Conservation (phyloP, 441 rosid genomes). For the Aquilaria agallochum region DNA sequence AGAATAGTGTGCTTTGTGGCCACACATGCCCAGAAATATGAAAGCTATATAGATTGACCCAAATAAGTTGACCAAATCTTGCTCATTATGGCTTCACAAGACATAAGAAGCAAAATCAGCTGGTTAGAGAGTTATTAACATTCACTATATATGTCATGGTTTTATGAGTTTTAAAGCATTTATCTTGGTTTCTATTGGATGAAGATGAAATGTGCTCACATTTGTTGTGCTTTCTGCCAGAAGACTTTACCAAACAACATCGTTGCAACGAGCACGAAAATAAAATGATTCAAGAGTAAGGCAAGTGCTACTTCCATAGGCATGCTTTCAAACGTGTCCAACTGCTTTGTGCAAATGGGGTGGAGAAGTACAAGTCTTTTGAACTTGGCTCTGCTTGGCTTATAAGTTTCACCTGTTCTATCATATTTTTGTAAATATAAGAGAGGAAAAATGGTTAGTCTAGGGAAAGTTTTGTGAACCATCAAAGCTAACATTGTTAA, state of each 20-base stretch:
- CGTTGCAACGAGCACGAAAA: conserved; percentile 28
- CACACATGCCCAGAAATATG: conserved; percentile 47
- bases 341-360: conserved; percentile 36
- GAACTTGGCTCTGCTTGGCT: conserved; percentile 34
- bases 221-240: conserved; percentile 54
- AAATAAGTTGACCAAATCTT: conserved; percentile 44
- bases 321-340: conserved; percentile 43
- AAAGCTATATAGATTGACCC: conserved; percentile 48
- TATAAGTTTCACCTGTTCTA: conserved; percentile 23
- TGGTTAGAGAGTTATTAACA: background rate
- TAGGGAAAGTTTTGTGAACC: background rate
- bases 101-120: background rate
- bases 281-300: conserved; percentile 54
- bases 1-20: conserved; percentile 48
- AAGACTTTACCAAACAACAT: conserved; percentile 44
- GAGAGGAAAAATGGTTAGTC: background rate
- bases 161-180: background rate
- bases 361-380: conserved; percentile 26
- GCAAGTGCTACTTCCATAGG: conserved; percentile 57
- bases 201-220: conserved; percentile 28
- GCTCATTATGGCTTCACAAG: conserved; percentile 44
- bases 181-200: background rate
- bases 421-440: conserved; percentile 26
- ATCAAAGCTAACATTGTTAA: no score
- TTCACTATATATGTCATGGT: background rate